Conservation (phyloP, 2,329 filamentous ascomycete species). For the Aureobasidium lini region DNA sequence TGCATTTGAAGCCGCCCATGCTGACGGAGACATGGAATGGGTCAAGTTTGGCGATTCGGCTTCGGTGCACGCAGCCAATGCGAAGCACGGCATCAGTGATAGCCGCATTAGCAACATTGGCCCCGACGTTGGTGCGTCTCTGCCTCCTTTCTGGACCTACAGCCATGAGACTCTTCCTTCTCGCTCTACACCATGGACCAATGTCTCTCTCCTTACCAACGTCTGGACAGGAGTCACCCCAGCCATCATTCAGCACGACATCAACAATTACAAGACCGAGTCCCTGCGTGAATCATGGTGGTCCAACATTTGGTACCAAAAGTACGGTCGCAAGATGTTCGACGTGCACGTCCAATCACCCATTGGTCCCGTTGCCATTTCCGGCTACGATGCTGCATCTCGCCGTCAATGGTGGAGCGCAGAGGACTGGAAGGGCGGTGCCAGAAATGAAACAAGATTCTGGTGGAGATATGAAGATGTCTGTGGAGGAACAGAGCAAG, state of each 20-base stretch:
- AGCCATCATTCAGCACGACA: slow-evolving; percentile 14
- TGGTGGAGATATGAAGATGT: slow-evolving; percentile 14
- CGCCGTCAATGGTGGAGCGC: slow-evolving; percentile 19
- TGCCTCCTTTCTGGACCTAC: slow-evolving; percentile 18
- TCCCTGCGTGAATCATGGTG: slow-evolving; percentile 11
- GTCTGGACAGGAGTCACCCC: slow-evolving; percentile 16
- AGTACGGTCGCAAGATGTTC: slow-evolving; percentile 16
- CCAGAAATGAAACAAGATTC: slow-evolving; percentile 5
- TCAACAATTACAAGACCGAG: neutral
- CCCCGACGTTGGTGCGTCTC: slow-evolving; percentile 18
- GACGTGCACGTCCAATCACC: slow-evolving; percentile 16
- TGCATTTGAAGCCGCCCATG: slow-evolving; percentile 21
- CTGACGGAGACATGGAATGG: slow-evolving; percentile 23
- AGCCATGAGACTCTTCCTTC: slow-evolving; percentile 12
- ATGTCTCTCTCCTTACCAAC: slow-evolving; percentile 16
- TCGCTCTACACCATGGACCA: slow-evolving; percentile 14
- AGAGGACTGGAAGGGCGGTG: slow-evolving; percentile 14
- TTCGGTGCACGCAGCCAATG: slow-evolving; percentile 16
- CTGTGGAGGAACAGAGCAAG: slow-evolving; percentile 3
- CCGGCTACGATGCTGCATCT: slow-evolving; percentile 31
- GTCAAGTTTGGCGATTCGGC: slow-evolving; percentile 18
- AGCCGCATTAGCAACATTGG: slow-evolving; percentile 16
- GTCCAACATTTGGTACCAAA: slow-evolving; percentile 15
- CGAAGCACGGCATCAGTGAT: slow-evolving; percentile 12
- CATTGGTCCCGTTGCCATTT: slow-evolving; percentile 24